Evolutionary conservation across 164 flowering plant species (phyloP), one percentile per base, ranked within the genome.

Genomic region (Protea cynaroides): DNA sequence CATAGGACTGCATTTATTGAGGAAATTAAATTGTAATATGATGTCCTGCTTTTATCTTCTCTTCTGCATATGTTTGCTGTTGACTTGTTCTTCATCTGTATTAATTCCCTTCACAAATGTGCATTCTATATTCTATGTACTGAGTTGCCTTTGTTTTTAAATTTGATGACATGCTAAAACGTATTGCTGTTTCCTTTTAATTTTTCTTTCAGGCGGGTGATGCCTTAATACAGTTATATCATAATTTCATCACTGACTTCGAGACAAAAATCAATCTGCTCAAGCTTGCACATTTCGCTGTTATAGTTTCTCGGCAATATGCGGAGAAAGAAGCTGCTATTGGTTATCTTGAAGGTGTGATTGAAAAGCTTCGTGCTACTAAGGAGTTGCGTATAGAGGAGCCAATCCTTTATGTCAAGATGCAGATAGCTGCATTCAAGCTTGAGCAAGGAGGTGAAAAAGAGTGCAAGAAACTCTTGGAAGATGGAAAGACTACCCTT

Each of bases 201-300:
- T 8, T 40, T 40, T 40, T 8, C 46, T 72, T 78, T 60, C 86
- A 94, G 99, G 92, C 86, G 63, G 97, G 97, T 40, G 97, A 94
- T 82, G 78, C 90, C 37, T 80, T 89, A 19, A 91, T 94, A 61
- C 97, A 94, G 69, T 65, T 94, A 11, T 94, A 94, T 74, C 84
- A 91, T 59, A 88, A 94, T 74, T 94, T 94, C 79, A 89, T 94
- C 68, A 81, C 94, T 0, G 97, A 94, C 62, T 91, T 94, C 65
- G 97, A 94, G 88, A 91, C 96, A 4, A 94, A 94, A 74, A 86
- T 94, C 79, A 91, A 94, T 73, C 99, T 86, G 66, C 90, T 94
- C 66, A 94, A 94, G 85, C 96, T 94, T 76, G 96, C 96, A 40
- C 97, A 94, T 69, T 91, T 94, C 72, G 88, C 96, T 63, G 97